These are phyloP conservation scores for Starmerella roubikii DNA, from an alignment of 805 yeast species.

Conservation along the genomic window DNA sequence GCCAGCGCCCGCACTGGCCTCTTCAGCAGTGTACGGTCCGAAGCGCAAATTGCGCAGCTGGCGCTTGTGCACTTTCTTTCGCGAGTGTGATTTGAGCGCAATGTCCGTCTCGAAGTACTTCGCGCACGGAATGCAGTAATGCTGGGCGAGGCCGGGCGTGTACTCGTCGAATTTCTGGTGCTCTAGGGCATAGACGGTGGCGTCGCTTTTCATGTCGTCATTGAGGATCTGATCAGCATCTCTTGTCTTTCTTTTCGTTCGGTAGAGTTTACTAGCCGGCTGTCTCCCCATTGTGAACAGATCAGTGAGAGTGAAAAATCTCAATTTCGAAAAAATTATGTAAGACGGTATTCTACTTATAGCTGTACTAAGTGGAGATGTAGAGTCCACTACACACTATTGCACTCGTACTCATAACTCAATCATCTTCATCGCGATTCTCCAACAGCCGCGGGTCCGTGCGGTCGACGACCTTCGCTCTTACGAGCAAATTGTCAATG, in stretches of 20 bases:
- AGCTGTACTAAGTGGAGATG: too few species aligned
- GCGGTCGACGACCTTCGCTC: conserved; percentile 48
- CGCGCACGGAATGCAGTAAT: conserved; percentile 88
- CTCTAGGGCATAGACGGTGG: conserved; percentile 43
- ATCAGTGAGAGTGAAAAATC: too few species aligned
- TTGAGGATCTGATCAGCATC: conserved; percentile 69
- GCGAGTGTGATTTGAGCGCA: conserved; percentile 59
- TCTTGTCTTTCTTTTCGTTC: conserved; percentile 41
- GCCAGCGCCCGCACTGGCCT: conserved; percentile 86
- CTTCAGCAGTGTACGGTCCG: conserved; percentile 76
- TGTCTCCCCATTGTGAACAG: conserved; percentile 15
- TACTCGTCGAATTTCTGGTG: conserved; percentile 80
- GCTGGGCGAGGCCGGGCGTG: conserved; percentile 89
- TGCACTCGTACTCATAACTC: not conserved
- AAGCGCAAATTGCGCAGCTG: conserved; percentile 60
- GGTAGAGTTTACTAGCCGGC: conserved; percentile 39
- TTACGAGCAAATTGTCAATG: conserved; percentile 58
- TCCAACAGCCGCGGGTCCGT: conserved; percentile 53
- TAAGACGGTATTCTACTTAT: too few species aligned
- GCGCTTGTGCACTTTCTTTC: conserved; percentile 73
- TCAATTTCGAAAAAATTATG: too few species aligned
- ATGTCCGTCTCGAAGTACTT: conserved; percentile 71
- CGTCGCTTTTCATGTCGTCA: conserved; percentile 53
- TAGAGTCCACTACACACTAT: too few species aligned
- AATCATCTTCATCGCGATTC: conserved; percentile 26